Percentiles rank a stretch among this genome's conserved stretches.
phyloP scores from a whole-genome alignment of 208 protist genomes.

The Acanthamoeba pearcei region DNA sequence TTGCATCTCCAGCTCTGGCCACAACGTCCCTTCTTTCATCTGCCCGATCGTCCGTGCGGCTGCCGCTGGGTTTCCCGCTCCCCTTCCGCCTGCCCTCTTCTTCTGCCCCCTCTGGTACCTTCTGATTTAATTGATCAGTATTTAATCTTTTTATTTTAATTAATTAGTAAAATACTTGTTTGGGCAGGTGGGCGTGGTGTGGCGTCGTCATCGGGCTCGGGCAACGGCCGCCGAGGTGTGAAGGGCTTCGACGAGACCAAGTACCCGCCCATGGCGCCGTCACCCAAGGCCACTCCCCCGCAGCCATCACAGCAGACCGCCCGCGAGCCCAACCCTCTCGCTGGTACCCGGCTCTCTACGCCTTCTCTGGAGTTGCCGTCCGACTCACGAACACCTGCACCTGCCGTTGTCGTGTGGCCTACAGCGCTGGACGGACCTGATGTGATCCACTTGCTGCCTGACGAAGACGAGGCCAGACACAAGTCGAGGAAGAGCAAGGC shows the following conservation, averaged over 20 bases:
- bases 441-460: slow-evolving; percentile 6
- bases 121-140: too few species aligned
- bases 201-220: not conserved
- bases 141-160: not conserved
- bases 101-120: not conserved
- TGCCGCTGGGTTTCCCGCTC: too few species aligned
- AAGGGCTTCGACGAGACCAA: slow-evolving; percentile 44
- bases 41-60: not conserved
- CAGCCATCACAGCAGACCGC: not conserved
- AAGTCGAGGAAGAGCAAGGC: not conserved
- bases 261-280: slow-evolving; percentile 20
- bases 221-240: not conserved
- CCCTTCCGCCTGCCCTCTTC: too few species aligned
- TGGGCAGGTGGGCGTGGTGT: not conserved
- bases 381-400: too few species aligned
- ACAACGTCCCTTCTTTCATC: not conserved
- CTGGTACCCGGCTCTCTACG: too few species aligned
- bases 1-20: not conserved
- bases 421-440: slow-evolving; percentile 6
- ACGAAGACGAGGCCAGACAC: not conserved
- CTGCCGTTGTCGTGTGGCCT: not conserved
- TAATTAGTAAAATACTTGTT: not conserved
- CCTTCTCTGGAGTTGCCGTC: too few species aligned
- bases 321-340: not conserved
- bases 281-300: not conserved